Conservation (phyloP, 441 rosid genomes). For the Croton laevigatus region DNA sequence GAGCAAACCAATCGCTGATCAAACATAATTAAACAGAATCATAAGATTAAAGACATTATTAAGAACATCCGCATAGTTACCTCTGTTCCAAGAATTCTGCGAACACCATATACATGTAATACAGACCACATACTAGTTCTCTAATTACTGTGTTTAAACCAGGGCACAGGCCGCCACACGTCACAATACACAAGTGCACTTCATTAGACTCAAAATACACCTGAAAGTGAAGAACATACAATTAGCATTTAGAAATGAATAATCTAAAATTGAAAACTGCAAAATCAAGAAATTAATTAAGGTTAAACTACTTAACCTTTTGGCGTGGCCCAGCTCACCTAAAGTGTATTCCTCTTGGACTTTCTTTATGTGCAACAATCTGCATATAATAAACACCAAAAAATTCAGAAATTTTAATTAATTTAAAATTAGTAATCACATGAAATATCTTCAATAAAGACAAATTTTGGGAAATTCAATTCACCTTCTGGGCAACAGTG, state of each 20-base stretch:
- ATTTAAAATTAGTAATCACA: not conserved
- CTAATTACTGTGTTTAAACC: slow-evolving; percentile 90
- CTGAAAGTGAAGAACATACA: slow-evolving; percentile 32
- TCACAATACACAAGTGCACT: slow-evolving; percentile 82
- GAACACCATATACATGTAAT: slow-evolving; percentile 80
- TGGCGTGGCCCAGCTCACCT: slow-evolving; percentile 93
- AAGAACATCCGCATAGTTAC: slow-evolving; percentile 42
- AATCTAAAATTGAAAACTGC: too few relatives aligned
- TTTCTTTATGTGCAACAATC: slow-evolving; percentile 73
- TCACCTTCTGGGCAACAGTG: slow-evolving; percentile 63
- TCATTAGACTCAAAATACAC: slow-evolving; percentile 65
- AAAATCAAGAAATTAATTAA: not conserved
- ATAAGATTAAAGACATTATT: not conserved
- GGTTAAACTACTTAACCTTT: slow-evolving; percentile 33
- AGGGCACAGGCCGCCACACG: slow-evolving; percentile 94
- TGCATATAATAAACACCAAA: slow-evolving; percentile 12
- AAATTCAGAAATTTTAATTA: not conserved
- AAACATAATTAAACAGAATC: not conserved
- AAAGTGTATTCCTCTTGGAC: slow-evolving; percentile 82
- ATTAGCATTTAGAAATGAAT: not conserved
- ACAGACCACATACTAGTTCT: slow-evolving; percentile 79
- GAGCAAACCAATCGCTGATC: too few relatives aligned
- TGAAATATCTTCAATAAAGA: too few relatives aligned
- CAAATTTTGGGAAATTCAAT: not conserved
- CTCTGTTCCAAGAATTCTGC: slow-evolving; percentile 63